Base-by-base conservation (phyloP, 2,329 filamentous ascomycete genomes). In the Paraphaeosphaeria sporulosa region DNA sequence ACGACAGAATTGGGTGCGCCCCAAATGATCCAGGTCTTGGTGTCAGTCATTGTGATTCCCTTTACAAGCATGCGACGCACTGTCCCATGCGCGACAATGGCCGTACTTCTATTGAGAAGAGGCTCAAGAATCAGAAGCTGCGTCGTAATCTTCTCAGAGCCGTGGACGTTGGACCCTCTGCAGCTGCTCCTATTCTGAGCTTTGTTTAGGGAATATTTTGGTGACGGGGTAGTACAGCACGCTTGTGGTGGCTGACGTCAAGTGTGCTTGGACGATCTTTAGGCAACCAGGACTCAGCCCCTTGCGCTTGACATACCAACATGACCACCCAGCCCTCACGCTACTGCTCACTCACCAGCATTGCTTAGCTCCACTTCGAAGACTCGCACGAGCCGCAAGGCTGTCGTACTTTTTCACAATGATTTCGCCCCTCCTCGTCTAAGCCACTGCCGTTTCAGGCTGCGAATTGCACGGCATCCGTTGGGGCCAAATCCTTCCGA, bases 401-500 rank as follows among this genome's bases (percentile, higher is more conserved):
- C 46, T 25, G 42, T 44, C 36, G 51, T 46, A 38, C 40, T 40
- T 55, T 25, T 8, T 25, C 30, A 23, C 25, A 23, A 42, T n/a
- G 40, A 36, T 32, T 23, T 47, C 27, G 40, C 52, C 13, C 40
- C n/a, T 30, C 19, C 38, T 38, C 30, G 38, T 55, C 53, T 52
- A 48, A 55, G 51, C 51, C 51, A 43, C 25, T 25, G 30, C 21
- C 44, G 57, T 59, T 59, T 59, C 52, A 51, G 34, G 17, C 46
- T 43, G 9, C 15, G 32, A 19, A 38, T 52, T 52, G 58, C 58
- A n/a, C 46, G 30, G 53, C 27, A 32, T 25, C 25, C 25, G 21
- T 56, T 40, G 48, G 58, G 52, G 58, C 52, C 38, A 49, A 51
- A 60, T 60, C 53, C 58, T 60, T 51, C 44, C 21, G 40, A n/a